phyloP scores from a whole-genome alignment of 495 filamentous ascomycete genomes.

The Achaetomiella virescens region DNA sequence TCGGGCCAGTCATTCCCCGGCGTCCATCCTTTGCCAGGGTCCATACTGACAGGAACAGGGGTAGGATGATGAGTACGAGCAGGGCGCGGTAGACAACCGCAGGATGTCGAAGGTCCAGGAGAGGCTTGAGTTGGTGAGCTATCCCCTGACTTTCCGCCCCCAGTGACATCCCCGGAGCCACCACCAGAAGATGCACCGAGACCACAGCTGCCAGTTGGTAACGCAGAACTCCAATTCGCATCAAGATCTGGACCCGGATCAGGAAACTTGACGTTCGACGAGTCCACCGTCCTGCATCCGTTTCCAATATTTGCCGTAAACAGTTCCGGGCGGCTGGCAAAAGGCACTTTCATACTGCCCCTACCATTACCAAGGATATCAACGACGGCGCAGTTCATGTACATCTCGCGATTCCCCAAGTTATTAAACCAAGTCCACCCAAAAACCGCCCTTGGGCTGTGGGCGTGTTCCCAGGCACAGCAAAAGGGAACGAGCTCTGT shows the following conservation, averaged over 20 bases:
- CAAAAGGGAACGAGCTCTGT: constrained; percentile 32
- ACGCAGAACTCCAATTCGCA: not conserved
- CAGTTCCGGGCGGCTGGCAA: constrained; percentile 35
- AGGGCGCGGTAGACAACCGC: not conserved
- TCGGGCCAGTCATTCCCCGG: constrained; percentile 16
- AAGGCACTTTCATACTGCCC: not conserved
- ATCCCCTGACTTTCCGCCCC: not conserved
- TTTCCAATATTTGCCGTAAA: constrained; percentile 44
- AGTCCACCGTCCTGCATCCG: constrained; percentile 40
- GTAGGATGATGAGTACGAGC: not conserved
- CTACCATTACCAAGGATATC: constrained; percentile 24
- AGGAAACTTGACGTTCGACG: constrained; percentile 50
- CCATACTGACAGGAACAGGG: not conserved
- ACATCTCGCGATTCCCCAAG: constrained; percentile 79
- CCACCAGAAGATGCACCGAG: not conserved
- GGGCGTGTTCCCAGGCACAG: constrained; percentile 49
- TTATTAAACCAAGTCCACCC: constrained; percentile 91
- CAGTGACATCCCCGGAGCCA: not conserved
- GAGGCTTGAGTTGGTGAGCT: not conserved
- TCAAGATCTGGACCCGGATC: constrained; percentile 53
- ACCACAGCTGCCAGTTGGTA: constrained; percentile 3
- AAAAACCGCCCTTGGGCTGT: constrained; percentile 55
- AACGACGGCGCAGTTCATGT: constrained; percentile 82
- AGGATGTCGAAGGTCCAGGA: not conserved
- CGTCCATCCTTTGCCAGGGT: not conserved